These are phyloP conservation scores for Fusarium papillatum DNA, from an alignment of 2,329 filamentous ascomycete genomes.

Conservation along the genomic window DNA sequence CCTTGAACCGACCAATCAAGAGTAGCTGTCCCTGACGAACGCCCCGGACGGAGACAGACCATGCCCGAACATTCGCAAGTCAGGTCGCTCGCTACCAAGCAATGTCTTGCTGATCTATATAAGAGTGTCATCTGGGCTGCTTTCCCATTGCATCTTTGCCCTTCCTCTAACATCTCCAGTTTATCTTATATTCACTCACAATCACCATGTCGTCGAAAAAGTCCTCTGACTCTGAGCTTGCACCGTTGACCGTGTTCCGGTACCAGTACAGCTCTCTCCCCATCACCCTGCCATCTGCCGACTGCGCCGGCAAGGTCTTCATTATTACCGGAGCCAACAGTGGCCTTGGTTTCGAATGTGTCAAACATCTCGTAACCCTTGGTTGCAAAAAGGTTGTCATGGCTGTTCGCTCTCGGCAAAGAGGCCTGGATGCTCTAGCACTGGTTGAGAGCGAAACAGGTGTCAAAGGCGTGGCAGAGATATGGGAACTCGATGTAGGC, in stretches of 20 bases:
- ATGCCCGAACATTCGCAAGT: neutral
- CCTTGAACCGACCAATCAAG: neutral
- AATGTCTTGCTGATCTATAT: neutral
- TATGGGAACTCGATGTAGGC: constrained; percentile 24
- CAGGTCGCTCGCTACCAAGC: neutral
- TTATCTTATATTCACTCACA: neutral
- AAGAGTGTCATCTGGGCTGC: neutral
- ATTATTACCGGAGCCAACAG: constrained; percentile 57
- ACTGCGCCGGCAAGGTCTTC: constrained; percentile 41
- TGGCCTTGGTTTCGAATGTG: constrained; percentile 56
- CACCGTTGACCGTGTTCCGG: neutral
- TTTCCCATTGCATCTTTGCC: neutral
- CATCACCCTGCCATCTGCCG: constrained; percentile 10
- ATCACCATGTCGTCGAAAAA: neutral
- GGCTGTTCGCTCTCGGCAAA: constrained; percentile 31
- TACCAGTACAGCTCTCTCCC: constrained; percentile 15
- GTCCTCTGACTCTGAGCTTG: neutral
- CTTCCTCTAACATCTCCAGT: neutral
- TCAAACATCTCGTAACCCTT: constrained; percentile 53
- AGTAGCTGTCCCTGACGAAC: neutral
- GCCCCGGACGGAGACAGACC: neutral
- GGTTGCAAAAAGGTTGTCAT: constrained; percentile 55
- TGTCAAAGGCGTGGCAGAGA: constrained; percentile 14
- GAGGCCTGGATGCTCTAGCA: constrained; percentile 16
- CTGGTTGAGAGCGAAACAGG: constrained; percentile 25